Base-by-base conservation (phyloP, 2,329 filamentous ascomycete species). In the Aspergillus amoenus region DNA sequence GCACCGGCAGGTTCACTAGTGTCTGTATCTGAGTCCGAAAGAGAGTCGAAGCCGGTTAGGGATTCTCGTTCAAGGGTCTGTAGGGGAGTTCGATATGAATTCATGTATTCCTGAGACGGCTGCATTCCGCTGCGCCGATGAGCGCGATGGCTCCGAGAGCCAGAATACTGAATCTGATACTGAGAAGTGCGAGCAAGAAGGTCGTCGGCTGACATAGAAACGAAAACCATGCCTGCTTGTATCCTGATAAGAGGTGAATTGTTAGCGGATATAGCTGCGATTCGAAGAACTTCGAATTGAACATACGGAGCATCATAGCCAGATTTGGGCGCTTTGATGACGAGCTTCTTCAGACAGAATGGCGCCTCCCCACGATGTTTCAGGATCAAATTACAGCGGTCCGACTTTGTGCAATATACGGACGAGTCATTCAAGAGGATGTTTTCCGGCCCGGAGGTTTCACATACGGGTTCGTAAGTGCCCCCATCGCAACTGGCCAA, bases 341-440 rank as follows among this genome's bases (percentile, higher is more conserved):
- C 82, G 49, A 97, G 78, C 75, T 93, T 93, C 65, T 91, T 89
- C 55, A 97, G 76, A 54, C 84, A 90, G 68, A 97, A 97, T 0
- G 89, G 85, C 2, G 89, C 88, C 39, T 86, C 86, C 44, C 90
- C 91, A 63, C 89, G 86, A 71, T 97, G 93, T 57, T 86, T 85
- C 56, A 97, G 75, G 12, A 97, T 81, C 65, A 97, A 85, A 69
- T 96, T 96, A 77, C 92, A 97, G 57, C 87, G 84, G 60, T 89
- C 89, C n/a, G 86, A 87, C 71, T 93, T 90, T 39, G 92, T 96
- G 75, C 92, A 95, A 70, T 97, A 97, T 2, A 96, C 91, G 11
- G 88, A 90, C 57, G 82, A 81, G 73, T 97, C 91, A 70, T 93
- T 87, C 64, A 84, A 86, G 60, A 97, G 80, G 27, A 97, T 87